Conservation (phyloP, 2,329 filamentous ascomycete genomes). For the Botrytis fabae region DNA sequence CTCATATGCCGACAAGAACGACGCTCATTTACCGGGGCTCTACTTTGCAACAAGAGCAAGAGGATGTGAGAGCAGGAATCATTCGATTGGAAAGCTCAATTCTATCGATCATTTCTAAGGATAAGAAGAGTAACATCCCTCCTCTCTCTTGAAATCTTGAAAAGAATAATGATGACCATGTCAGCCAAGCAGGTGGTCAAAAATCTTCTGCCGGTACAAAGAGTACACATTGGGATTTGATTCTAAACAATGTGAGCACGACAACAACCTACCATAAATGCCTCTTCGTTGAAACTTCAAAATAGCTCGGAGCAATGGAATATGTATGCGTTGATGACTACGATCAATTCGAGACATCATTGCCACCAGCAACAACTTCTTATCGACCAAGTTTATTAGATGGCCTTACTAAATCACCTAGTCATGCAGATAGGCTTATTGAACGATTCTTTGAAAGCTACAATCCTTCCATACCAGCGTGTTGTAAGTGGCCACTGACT, state of each 20-base stretch:
- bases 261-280: not conserved
- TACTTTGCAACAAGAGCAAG: constrained; percentile 32
- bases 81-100: constrained; percentile 58
- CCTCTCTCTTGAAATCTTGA: not conserved
- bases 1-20: constrained; percentile 52
- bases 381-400: not conserved
- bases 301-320: not conserved
- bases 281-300: not conserved
- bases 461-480: not conserved
- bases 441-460: not conserved
- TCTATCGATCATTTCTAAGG: constrained; percentile 49
- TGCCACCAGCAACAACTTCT: not conserved
- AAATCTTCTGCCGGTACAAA: constrained; percentile 36
- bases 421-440: not conserved
- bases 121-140: constrained; percentile 16
- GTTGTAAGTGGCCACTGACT: not conserved
- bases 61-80: constrained; percentile 54
- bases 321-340: not conserved
- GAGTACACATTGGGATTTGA: constrained; percentile 59
- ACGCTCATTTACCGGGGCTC: constrained; percentile 41
- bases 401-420: not conserved
- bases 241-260: constrained; percentile 55
- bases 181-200: constrained; percentile 25
- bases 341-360: not conserved
- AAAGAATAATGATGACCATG: not conserved